Conservation (phyloP, 176 grass and related monocot species). For the maize (Zea mays) region DNA sequence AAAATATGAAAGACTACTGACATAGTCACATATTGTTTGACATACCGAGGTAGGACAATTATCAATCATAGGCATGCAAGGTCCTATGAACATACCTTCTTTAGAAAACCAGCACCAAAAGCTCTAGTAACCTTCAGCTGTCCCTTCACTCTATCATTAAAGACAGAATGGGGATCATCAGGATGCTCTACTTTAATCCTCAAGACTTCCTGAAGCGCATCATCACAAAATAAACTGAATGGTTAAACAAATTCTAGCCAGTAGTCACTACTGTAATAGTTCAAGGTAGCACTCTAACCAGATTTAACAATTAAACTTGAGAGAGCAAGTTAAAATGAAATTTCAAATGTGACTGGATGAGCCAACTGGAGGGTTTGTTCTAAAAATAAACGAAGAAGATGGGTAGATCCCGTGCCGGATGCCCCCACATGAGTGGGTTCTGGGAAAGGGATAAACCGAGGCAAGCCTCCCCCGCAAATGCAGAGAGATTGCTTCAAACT, state of each 20-base stretch:
- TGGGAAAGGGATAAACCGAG: too few species aligned
- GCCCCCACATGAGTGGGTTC: too few species aligned
- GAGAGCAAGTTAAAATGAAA: background rate
- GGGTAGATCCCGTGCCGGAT: too few species aligned
- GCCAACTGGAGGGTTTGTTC: background rate
- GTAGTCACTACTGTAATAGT: conserved; percentile 13
- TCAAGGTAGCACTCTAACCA: background rate
- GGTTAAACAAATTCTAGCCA: conserved; percentile 20
- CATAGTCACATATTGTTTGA: background rate
- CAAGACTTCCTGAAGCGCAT: conserved; percentile 66
- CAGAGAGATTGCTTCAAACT: too few species aligned
- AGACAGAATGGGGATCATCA: conserved; percentile 84
- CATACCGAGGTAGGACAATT: background rate
- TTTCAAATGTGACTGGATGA: background rate
- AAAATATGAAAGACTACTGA: background rate
- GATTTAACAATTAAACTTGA: conserved; percentile 18
- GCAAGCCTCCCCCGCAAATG: too few species aligned
- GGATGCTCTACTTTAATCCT: conserved; percentile 82
- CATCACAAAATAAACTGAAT: conserved; percentile 27
- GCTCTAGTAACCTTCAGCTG: conserved; percentile 91
- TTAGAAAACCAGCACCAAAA: conserved; percentile 93
- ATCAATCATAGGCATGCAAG: background rate
- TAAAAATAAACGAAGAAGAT: background rate
- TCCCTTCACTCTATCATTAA: conserved; percentile 89
- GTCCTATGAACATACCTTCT: conserved; percentile 56